phyloP scores from a whole-genome alignment of 129 eudicot species.

The Flaveria linearis region DNA sequence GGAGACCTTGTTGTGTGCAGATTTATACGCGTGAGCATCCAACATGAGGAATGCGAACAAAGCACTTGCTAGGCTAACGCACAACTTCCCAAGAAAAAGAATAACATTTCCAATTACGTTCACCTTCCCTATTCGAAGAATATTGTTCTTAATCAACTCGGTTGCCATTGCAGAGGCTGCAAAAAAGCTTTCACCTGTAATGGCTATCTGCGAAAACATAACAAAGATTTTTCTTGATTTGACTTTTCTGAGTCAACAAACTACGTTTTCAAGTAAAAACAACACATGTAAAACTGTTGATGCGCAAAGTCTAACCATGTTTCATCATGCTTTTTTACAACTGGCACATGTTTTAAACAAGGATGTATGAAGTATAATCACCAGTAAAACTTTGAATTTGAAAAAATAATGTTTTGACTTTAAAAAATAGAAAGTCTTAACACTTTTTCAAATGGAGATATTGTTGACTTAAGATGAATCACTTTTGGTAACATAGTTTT shows the following conservation, averaged over 20 bases:
- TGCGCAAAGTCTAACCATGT: neutral
- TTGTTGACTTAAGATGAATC: neutral
- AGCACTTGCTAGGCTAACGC: constrained; percentile 87
- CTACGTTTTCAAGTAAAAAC: constrained; percentile 3
- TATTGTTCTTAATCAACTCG: constrained; percentile 78
- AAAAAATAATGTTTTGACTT: neutral
- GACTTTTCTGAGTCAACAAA: neutral
- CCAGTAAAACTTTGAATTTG: neutral
- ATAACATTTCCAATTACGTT: constrained; percentile 92
- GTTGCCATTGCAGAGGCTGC: constrained; percentile 91
- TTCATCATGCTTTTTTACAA: neutral
- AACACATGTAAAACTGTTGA: neutral
- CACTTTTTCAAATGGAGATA: neutral
- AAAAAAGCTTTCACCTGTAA: constrained; percentile 86
- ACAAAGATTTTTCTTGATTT: neutral
- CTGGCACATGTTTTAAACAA: neutral
- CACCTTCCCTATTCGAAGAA: constrained; percentile 92
- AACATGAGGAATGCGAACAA: constrained; percentile 85
- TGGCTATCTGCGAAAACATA: constrained; percentile 62
- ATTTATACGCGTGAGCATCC: constrained; percentile 73
- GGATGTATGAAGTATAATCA: neutral
- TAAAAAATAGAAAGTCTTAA: neutral
- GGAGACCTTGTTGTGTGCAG: constrained; percentile 81
- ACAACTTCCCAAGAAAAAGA: constrained; percentile 85
- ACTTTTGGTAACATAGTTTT: neutral